Base-by-base conservation (phyloP, 768 basidiomycete species). In the Naganishia kalamii region DNA sequence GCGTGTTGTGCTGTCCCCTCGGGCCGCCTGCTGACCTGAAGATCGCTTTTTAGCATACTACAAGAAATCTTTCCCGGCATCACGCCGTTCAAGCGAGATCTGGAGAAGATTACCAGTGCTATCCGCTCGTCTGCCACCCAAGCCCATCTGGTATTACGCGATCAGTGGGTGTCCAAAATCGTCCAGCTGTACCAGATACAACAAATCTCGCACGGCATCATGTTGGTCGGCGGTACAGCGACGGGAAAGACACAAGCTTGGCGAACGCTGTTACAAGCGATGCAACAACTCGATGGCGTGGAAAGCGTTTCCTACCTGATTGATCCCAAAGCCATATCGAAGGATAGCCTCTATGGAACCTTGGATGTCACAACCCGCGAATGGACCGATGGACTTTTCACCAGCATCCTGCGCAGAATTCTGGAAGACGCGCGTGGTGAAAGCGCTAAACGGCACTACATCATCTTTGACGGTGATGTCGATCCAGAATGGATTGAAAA, bases 401-500 rank as follows among this genome's bases (percentile, higher is more conserved):
- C 96, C 4, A 92, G 97, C 74, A 90, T 97, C 51, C 81, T 99
- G 62, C 87, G 96, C 60, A 98, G 94, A 79, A 99, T 98, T 68
- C 91, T 98, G 54, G 96, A 99, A 73, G 92, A 98, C 74, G 94
- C 97, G 46, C 90, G 96, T 73, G 96, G 96, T 19, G 96, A 98
- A 79, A 96, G 91, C 76, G 83, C 85, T 19, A 97, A 94, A 80
- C 82, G 96, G 33, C 96, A 98, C 74, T 99, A 94, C 96, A 99
- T 99, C 71, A 89, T 99, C 66, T 99, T 99, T 69, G 96, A 99
- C 74, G 96, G 96, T 65, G 96, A 99, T 71, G 96, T 99, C 46
- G 96, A 99, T 82, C 96, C 94, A 0, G 96, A 99, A 79, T 98
- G 96, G 96, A 96, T 99, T 1, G 96, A 99, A 80, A 99, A 99